Evolutionary conservation across 441 rosid species (phyloP).

Genomic region (Kokia cookei): DNA sequence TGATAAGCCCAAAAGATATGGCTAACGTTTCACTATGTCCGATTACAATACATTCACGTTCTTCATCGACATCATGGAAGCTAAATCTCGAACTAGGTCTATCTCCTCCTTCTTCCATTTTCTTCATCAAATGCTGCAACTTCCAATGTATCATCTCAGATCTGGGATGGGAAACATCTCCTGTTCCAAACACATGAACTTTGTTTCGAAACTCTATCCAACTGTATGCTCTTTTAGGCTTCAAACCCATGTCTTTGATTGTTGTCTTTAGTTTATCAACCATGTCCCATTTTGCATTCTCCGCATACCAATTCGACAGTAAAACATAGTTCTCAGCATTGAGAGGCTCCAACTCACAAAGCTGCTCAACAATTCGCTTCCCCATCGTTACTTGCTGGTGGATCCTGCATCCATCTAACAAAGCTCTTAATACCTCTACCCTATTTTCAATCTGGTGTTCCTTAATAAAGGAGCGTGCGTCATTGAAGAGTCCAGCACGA

Average conservation of each 20-base stretch:
- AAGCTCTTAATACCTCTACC: constrained; percentile 16
- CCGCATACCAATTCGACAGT: constrained; percentile 36
- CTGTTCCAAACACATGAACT: constrained; percentile 47
- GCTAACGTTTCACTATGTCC: constrained; percentile 55
- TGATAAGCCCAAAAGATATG: constrained; percentile 43
- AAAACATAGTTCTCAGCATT: constrained; percentile 39
- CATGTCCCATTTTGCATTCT: constrained; percentile 26
- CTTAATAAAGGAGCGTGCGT: constrained; percentile 31
- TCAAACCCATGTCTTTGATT: constrained; percentile 35
- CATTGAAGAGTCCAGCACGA: constrained; percentile 30
- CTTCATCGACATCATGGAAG: constrained; percentile 39
- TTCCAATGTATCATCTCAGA: constrained; percentile 37
- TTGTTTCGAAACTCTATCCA: constrained; percentile 50
- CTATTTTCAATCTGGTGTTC: constrained; percentile 23
- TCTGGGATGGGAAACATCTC: constrained; percentile 48
- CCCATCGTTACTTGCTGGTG: constrained; percentile 27
- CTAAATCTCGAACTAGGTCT: constrained; percentile 13
- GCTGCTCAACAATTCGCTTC: constrained; percentile 33
- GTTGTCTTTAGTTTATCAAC: constrained; percentile 22
- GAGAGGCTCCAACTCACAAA: constrained; percentile 35
- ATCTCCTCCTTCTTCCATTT: constrained; percentile 20
- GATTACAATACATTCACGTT: constrained; percentile 31
- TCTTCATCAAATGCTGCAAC: constrained; percentile 24
- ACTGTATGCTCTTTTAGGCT: constrained; percentile 34
- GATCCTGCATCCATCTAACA: constrained; percentile 41